Evolutionary conservation across 495 filamentous ascomycete species (phyloP).

Genomic region (Penicillium roqueforti): DNA sequence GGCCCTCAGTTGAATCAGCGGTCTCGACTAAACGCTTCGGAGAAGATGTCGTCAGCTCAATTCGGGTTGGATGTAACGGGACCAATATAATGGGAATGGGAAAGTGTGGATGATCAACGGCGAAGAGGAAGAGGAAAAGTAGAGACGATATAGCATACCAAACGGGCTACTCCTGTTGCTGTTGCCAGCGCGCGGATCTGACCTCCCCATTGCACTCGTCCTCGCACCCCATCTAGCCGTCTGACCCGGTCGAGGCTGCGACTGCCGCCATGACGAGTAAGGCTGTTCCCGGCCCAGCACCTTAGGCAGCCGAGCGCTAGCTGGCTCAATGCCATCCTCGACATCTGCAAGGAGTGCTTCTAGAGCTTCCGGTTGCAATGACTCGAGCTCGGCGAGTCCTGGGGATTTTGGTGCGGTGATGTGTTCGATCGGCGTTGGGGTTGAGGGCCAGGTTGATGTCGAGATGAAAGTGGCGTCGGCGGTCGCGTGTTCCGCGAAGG

Average conservation of each 20-base stretch:
- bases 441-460: conserved; percentile 11
- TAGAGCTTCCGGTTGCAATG: conserved; percentile 10
- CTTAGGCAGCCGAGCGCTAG: conserved; percentile 36
- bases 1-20: conserved; percentile 40
- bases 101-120: background rate
- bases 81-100: background rate
- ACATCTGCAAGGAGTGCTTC: conserved; percentile 28
- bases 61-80: background rate
- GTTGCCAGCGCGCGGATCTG: conserved; percentile 32
- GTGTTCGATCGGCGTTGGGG: conserved; percentile 6
- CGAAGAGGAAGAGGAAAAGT: background rate
- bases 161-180: conserved; percentile 26
- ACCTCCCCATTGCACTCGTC: conserved; percentile 4
- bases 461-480: conserved; percentile 15
- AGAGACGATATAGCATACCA: conserved; percentile 26
- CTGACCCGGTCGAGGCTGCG: conserved; percentile 9
- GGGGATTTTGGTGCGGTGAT: conserved; percentile 9
- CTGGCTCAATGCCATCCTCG: conserved; percentile 34
- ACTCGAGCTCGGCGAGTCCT: conserved; percentile 6
- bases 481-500: conserved; percentile 27
- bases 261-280: conserved; percentile 32
- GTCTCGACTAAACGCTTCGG: conserved; percentile 64
- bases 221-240: conserved; percentile 6
- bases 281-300: conserved; percentile 40
- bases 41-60: conserved; percentile 50